phyloP scores from a whole-genome alignment of 805 yeast species.

The Metschnikowia henanensis region DNA sequence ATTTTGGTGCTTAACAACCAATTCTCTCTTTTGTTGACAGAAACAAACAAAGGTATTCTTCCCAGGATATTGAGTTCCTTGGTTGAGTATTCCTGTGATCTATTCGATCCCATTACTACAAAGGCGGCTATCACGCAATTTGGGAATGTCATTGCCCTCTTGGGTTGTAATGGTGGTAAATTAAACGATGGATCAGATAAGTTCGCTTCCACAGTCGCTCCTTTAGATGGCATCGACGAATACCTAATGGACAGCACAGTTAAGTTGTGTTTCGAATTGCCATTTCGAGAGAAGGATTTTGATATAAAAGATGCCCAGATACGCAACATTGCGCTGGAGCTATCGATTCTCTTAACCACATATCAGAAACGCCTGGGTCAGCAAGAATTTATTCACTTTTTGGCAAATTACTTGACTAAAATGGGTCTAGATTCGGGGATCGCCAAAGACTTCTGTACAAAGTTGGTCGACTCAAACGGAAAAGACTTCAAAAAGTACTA shows the following conservation, averaged over 20 bases:
- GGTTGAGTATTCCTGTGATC: constrained; percentile 62
- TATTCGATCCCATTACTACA: constrained; percentile 61
- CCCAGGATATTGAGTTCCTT: constrained; percentile 62
- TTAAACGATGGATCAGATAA: constrained; percentile 63
- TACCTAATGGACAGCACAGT: constrained; percentile 68
- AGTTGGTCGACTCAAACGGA: constrained; percentile 53
- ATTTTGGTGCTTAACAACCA: constrained; percentile 74
- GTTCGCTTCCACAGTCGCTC: constrained; percentile 44
- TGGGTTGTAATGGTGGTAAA: constrained; percentile 64
- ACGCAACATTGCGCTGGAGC: constrained; percentile 71
- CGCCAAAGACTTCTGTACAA: constrained; percentile 59
- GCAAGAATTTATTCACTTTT: constrained; percentile 45
- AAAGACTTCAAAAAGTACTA: constrained; percentile 74
- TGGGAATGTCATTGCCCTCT: constrained; percentile 56
- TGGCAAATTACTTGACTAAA: constrained; percentile 55
- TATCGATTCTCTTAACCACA: constrained; percentile 66
- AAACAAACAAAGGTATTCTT: constrained; percentile 60
- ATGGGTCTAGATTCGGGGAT: constrained; percentile 58
- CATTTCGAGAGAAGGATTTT: constrained; percentile 68
- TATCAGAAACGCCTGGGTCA: constrained; percentile 35
- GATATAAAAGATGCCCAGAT: constrained; percentile 78
- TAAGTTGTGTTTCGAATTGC: constrained; percentile 70
- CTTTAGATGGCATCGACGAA: constrained; percentile 69
- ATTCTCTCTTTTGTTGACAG: constrained; percentile 72
- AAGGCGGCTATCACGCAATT: constrained; percentile 71